Evolutionary conservation across 768 basidiomycete genomes (phyloP).

Genomic region (Tricholoma sp.): DNA sequence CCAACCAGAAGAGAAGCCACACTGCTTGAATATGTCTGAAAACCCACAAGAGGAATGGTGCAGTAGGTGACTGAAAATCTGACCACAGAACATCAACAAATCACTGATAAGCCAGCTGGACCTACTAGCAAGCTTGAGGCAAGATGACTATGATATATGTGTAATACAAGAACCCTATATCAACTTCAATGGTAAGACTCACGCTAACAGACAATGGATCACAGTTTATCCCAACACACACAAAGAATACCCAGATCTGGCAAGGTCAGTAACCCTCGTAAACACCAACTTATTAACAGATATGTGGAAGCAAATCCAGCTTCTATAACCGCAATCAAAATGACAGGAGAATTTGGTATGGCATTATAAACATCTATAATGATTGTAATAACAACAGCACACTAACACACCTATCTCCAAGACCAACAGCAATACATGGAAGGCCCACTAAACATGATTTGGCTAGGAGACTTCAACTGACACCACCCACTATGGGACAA

Average conservation of each 20-base stretch:
- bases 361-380: slow-evolving; percentile 16
- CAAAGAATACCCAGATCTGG: slow-evolving; percentile 19
- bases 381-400: slow-evolving; percentile 20
- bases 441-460: background rate
- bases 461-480: background rate
- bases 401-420: background rate
- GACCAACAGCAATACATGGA: no score
- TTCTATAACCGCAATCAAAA: no score
- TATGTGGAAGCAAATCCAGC: no score
- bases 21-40: no score
- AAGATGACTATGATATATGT: background rate
- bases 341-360: no score
- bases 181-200: background rate
- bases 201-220: background rate
- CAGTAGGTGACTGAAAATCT: background rate
- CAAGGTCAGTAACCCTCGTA: slow-evolving; percentile 9
- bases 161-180: background rate
- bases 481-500: no score
- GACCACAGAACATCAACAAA: background rate
- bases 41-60: no score
- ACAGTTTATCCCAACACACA: slow-evolving; percentile 16
- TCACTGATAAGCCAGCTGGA: background rate
- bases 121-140: background rate
- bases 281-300: slow-evolving; percentile 7
- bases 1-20: no score